Conservation (phyloP, 371 early-diverging fungal genomes). For the Actinomortierella wolfii region DNA sequence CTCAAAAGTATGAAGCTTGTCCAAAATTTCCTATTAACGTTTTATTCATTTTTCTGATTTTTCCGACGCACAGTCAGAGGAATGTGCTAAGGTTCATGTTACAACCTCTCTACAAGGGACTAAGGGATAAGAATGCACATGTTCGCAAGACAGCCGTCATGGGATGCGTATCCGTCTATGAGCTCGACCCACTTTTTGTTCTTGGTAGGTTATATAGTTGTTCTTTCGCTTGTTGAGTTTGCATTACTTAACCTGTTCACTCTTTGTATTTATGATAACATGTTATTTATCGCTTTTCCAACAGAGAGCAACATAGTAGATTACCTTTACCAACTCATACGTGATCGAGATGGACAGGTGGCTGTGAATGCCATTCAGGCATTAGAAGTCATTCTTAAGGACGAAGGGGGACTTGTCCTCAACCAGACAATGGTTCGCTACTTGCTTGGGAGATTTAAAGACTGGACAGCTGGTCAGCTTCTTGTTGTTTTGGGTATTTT, state of each 20-base stretch:
- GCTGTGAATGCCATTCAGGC: constrained; percentile 20
- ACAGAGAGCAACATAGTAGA: constrained; percentile 39
- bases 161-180: constrained; percentile 29
- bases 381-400: constrained; percentile 24
- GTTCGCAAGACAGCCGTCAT: constrained; percentile 33
- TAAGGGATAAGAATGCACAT: constrained; percentile 38
- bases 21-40: too few relatives aligned
- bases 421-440: constrained; percentile 16
- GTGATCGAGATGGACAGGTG: constrained; percentile 32
- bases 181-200: constrained; percentile 28
- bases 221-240: not conserved
- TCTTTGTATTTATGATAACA: not conserved
- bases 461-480: constrained; percentile 25
- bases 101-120: constrained; percentile 28
- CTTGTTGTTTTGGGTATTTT: constrained; percentile 26
- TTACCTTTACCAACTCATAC: constrained; percentile 14
- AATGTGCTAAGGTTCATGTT: constrained; percentile 29
- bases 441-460: constrained; percentile 21
- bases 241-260: not conserved
- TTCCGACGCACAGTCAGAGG: constrained; percentile 6
- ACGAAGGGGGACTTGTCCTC: constrained; percentile 35
- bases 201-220: constrained; percentile 15
- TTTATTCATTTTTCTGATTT: not conserved
- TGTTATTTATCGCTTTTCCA: not conserved
- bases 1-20: too few relatives aligned